Conservation (phyloP, 2,329 filamentous ascomycete genomes). For the Cercospora beticola region DNA sequence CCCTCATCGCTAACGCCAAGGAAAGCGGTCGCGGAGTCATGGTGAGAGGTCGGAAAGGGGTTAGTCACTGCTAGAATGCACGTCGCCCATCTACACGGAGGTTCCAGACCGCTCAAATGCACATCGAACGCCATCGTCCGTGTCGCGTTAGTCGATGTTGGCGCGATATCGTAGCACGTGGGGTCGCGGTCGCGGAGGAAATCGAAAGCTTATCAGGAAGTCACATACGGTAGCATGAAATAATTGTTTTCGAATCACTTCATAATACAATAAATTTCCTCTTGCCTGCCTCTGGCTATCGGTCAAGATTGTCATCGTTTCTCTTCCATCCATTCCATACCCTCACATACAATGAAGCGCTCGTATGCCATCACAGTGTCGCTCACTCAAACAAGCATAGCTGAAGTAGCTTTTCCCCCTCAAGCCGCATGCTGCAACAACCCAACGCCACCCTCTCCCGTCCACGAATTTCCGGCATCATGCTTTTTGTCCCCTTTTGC, state of each 20-base stretch:
- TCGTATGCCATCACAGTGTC: constrained; percentile 2
- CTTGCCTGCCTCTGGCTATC: constrained; percentile 14
- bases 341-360: not conserved
- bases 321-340: not conserved
- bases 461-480: not conserved
- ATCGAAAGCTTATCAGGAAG: not conserved
- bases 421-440: not conserved
- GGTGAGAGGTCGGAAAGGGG: not conserved
- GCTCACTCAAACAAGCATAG: not conserved
- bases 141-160: not conserved
- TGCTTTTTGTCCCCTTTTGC: not conserved
- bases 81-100: not conserved
- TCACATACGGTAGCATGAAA: not conserved
- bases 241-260: not conserved
- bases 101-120: not conserved
- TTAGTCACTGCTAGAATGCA: too few species aligned
- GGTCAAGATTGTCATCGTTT: constrained; percentile 6
- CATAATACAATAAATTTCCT: constrained; percentile 12
- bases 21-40: not conserved
- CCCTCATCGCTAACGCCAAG: not conserved
- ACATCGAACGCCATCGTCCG: not conserved
- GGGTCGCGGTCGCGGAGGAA: not conserved
- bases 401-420: not conserved
- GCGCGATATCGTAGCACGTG: not conserved
- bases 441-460: not conserved